Conservation (phyloP, 129 eudicot genomes). For the Artemisia argyi region DNA sequence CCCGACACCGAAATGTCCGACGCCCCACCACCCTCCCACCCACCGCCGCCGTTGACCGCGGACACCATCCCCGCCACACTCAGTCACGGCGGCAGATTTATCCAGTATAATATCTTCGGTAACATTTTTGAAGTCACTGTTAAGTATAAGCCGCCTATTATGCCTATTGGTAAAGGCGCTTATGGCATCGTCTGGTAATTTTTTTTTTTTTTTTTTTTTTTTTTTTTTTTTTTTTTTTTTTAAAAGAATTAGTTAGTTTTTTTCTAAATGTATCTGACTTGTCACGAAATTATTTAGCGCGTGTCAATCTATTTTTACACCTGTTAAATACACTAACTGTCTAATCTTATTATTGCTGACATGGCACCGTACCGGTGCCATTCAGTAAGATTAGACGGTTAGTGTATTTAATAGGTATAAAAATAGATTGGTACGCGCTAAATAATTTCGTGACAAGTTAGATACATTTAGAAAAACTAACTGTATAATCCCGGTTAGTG, state of each 20-base stretch:
- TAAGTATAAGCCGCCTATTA: conserved; percentile 83
- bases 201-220: not conserved
- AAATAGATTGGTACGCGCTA: no score
- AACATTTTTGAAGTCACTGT: conserved; percentile 83
- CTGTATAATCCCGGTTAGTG: no score
- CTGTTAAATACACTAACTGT: no score
- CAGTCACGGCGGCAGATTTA: conserved; percentile 89
- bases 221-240: not conserved
- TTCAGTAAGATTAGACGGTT: no score
- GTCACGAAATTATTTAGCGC: no score
- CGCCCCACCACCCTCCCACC: conserved; percentile 41
- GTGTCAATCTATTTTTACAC: no score
- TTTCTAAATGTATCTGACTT: no score
- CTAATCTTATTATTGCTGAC: no score
- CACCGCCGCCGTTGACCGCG: conserved; percentile 44
- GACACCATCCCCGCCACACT: conserved; percentile 65
- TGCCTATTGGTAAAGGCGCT: conserved; percentile 89
- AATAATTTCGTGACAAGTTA: no score
- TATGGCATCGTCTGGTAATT: conserved; percentile 86
- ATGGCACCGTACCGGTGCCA: no score
- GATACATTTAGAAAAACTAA: no score
- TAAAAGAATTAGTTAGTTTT: not conserved
- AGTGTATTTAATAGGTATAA: no score
- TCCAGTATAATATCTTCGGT: conserved; percentile 79
- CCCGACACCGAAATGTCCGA: conserved; percentile 84